Conservation (phyloP, 306 rosid species). For the Astragalus glycyphyllos region DNA sequence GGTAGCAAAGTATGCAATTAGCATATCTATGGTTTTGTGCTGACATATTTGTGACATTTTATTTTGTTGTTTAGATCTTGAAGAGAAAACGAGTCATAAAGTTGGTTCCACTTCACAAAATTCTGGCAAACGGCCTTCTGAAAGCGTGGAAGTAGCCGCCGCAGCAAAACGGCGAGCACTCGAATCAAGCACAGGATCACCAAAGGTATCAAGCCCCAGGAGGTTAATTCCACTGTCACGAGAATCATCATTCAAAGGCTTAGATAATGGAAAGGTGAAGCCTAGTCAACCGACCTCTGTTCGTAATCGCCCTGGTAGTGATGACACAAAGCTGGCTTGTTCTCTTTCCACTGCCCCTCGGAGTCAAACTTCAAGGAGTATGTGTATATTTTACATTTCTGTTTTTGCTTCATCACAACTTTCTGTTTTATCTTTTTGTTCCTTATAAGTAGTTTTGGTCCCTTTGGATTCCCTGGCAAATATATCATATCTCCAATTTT, state of each 20-base stretch:
- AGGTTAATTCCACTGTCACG: conserved; percentile 58
- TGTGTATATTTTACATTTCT: conserved; percentile 34
- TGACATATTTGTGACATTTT: conserved; percentile 35
- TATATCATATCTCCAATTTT: conserved; percentile 33
- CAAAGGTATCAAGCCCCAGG: conserved; percentile 70
- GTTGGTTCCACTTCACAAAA: conserved; percentile 51
- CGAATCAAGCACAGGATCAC: conserved; percentile 66
- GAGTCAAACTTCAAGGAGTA: conserved; percentile 60
- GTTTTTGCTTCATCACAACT: conserved; percentile 19
- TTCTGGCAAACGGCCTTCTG: conserved; percentile 71
- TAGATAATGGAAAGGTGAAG: conserved; percentile 67
- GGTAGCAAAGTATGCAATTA: conserved; percentile 29
- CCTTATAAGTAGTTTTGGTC: not conserved
- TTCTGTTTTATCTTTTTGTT: not conserved
- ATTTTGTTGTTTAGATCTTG: conserved; percentile 49
- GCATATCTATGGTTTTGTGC: conserved; percentile 15
- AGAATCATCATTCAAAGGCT: conserved; percentile 69
- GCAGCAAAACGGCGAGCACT: conserved; percentile 70
- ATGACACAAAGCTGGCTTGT: conserved; percentile 50
- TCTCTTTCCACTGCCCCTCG: conserved; percentile 54
- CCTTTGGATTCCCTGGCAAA: conserved; percentile 4
- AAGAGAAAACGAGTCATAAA: conserved; percentile 50
- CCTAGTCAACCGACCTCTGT: conserved; percentile 51
- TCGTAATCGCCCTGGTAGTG: conserved; percentile 48
- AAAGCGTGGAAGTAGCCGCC: conserved; percentile 58